phyloP scores from a whole-genome alignment of 225 moss, liverwort and hornwort genomes.

The Anthoceros angustus region DNA sequence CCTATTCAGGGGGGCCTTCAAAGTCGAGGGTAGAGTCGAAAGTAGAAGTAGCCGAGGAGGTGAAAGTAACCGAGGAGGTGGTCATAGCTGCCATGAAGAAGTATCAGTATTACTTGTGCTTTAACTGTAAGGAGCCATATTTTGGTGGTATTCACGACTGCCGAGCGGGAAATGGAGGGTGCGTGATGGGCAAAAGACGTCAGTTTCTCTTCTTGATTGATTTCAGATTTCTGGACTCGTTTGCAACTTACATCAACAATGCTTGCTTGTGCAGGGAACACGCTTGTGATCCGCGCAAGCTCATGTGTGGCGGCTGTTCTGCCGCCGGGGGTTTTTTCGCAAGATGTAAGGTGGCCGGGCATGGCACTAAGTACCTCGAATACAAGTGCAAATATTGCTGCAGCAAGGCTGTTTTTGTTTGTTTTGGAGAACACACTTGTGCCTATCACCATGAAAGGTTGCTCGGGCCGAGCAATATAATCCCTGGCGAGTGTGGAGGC shows the following conservation, averaged over 20 bases:
- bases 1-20: no score
- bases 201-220: no score
- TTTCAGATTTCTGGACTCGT: background rate
- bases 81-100: slow-evolving; percentile 32
- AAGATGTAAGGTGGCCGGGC: slow-evolving; percentile 26
- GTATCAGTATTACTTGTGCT: slow-evolving; percentile 43
- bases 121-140: slow-evolving; percentile 37
- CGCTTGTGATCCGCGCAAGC: slow-evolving; percentile 17
- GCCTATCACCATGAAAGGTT: slow-evolving; percentile 29
- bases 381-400: slow-evolving; percentile 53
- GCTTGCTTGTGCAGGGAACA: slow-evolving; percentile 12
- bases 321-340: slow-evolving; percentile 33
- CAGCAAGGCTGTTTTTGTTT: slow-evolving; percentile 44
- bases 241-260: background rate
- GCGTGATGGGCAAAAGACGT: background rate
- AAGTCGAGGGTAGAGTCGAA: slow-evolving; percentile 35
- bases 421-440: slow-evolving; percentile 53
- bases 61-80: slow-evolving; percentile 32
- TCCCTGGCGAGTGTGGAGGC: slow-evolving; percentile 25
- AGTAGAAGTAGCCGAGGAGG: slow-evolving; percentile 26
- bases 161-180: slow-evolving; percentile 22
- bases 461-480: slow-evolving; percentile 24
- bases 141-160: slow-evolving; percentile 51
- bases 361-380: slow-evolving; percentile 48
- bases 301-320: slow-evolving; percentile 51